Base-by-base conservation (phyloP, 1,284 basidiomycete species). In the Megacollybia platyphylla region DNA sequence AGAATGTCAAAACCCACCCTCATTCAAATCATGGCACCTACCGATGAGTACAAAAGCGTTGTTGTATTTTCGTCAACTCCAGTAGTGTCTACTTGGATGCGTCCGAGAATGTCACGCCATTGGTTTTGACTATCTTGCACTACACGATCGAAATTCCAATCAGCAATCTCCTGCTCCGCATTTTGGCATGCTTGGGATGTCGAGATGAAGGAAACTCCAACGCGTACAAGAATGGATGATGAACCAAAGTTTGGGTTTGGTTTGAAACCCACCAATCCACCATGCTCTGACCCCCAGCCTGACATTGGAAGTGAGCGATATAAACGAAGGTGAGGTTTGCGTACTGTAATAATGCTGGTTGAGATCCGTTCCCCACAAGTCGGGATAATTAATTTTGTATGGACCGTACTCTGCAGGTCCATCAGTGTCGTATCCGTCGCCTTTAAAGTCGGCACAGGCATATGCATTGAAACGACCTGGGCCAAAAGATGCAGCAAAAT, bases 191-290 rank as follows among this genome's bases (percentile, higher is more conserved):
- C 77, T 51, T 78, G 73, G 3, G 66, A 67, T 4, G 63, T 55
- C 3, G 76, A 79, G 39, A 79, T 73, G 50, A 78, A 70, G 0
- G 76, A 79, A 3, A 79, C 66, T n/a, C 76, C 76, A 5, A 72
- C 68, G 9, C 75, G 65, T 1, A 63, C 73, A 4, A 76, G 61
- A 41, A 77, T 71, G 0, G 61, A 58, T 0, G 67, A 73, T 4
- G 58, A 46, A 1, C 51, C 43, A 5, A 45, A 46, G 1, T 44
- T 39, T n/a, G 62, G 55, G 30, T 65, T 57, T 0, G 66, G 64
- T 1, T 59, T 55, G 53, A 76, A 77, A 0, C 70, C 70, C 36
- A 76, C 60, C 5, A 79, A 49, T 1, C 68, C 73, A 7, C 75
- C 76, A 18, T 72, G 59, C 54, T 71, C 56, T 36, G 57, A 56